phyloP scores from a whole-genome alignment of 306 rosid species.

The Inga laurina region DNA sequence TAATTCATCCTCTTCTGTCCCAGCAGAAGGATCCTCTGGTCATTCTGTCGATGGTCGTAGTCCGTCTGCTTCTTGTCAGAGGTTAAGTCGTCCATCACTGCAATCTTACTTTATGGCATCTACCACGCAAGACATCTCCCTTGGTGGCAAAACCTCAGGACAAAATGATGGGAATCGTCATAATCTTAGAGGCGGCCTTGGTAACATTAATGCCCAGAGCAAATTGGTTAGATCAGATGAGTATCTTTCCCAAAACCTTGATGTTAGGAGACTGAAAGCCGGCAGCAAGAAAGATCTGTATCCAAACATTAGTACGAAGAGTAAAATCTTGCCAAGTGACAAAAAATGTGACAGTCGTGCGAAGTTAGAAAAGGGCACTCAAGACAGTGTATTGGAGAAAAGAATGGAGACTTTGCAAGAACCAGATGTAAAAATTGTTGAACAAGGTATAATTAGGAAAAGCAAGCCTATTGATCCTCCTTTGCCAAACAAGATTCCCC shows the following conservation, averaged over 20 bases:
- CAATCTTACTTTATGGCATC: slow-evolving; percentile 56
- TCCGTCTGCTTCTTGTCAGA: slow-evolving; percentile 58
- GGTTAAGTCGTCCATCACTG: slow-evolving; percentile 51
- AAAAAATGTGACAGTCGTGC: slow-evolving; percentile 22
- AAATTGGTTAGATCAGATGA: slow-evolving; percentile 44
- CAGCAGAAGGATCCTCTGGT: slow-evolving; percentile 56
- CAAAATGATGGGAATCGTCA: slow-evolving; percentile 41
- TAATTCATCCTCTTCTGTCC: slow-evolving; percentile 54
- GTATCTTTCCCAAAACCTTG: slow-evolving; percentile 41
- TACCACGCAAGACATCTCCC: slow-evolving; percentile 39
- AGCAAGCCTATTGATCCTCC: slow-evolving; percentile 51
- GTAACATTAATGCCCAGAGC: slow-evolving; percentile 36
- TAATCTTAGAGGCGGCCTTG: slow-evolving; percentile 34
- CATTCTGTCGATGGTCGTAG: slow-evolving; percentile 49
- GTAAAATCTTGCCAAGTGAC: slow-evolving; percentile 34
- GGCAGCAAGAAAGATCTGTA: slow-evolving; percentile 38
- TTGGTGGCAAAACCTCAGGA: slow-evolving; percentile 40
- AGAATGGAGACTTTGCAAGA: slow-evolving; percentile 42
- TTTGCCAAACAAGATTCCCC: slow-evolving; percentile 47
- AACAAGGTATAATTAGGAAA: slow-evolving; percentile 41
- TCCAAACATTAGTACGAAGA: slow-evolving; percentile 38
- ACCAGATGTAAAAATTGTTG: slow-evolving; percentile 34
- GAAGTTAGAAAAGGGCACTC: slow-evolving; percentile 36
- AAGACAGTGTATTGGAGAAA: slow-evolving; percentile 40
- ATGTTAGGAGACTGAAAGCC: slow-evolving; percentile 33